Conservation (phyloP, 2,329 filamentous ascomycete genomes). For the Diaporthe ilicicola region DNA sequence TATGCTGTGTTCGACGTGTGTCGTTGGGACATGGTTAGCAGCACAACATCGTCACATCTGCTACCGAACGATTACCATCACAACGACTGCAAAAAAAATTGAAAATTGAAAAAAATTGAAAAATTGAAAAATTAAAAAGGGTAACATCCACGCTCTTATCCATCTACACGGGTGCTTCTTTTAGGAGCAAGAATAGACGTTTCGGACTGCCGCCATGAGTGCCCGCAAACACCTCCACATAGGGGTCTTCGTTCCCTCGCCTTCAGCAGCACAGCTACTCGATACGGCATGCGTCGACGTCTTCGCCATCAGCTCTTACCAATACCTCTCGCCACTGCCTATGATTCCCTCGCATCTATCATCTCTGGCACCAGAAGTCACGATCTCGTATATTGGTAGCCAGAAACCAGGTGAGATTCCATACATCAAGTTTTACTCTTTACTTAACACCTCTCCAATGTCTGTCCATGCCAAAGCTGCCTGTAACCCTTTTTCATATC, state of each 20-base stretch:
- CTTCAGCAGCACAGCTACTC: constrained; percentile 51
- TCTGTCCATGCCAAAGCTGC: not conserved
- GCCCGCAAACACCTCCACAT: constrained; percentile 47
- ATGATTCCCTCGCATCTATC: constrained; percentile 48
- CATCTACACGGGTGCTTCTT: not conserved
- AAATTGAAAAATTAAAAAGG: too few relatives aligned
- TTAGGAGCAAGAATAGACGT: not conserved
- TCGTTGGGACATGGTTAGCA: not conserved
- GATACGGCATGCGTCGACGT: constrained; percentile 61
- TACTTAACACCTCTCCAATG: not conserved
- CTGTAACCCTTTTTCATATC: not conserved
- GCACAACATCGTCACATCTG: not conserved
- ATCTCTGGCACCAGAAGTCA: constrained; percentile 52
- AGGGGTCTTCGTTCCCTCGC: constrained; percentile 58
- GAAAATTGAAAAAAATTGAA: too few relatives aligned
- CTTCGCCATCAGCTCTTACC: constrained; percentile 54
- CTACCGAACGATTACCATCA: not conserved
- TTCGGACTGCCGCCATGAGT: not conserved
- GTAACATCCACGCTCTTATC: not conserved
- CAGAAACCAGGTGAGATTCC: not conserved
- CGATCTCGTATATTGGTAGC: constrained; percentile 54
- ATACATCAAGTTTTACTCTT: too few relatives aligned
- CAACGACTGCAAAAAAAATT: not conserved
- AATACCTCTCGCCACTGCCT: constrained; percentile 49
- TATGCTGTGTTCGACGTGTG: not conserved